Conservation (phyloP, 108 stramenopile species). For the Fistulifera pelliculosa region DNA sequence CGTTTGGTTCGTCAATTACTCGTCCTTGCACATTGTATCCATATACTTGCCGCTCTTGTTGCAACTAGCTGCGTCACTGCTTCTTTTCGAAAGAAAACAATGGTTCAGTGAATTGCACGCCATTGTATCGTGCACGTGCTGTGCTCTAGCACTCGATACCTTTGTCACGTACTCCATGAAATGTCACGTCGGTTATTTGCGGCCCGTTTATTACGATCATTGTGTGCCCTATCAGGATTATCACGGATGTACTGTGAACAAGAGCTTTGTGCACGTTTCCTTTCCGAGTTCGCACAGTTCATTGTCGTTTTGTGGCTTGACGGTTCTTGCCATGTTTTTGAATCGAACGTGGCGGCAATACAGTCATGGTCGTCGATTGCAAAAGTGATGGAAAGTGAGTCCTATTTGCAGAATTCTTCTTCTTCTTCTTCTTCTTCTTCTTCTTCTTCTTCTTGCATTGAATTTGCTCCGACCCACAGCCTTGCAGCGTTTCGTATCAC, state of each 20-base stretch:
- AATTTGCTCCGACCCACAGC: background rate
- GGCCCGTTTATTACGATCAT: slow-evolving; percentile 42
- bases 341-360: slow-evolving; percentile 3
- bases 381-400: background rate
- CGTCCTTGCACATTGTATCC: background rate
- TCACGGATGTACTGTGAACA: slow-evolving; percentile 15
- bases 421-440: too few species aligned
- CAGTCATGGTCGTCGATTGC: background rate
- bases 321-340: slow-evolving; percentile 31
- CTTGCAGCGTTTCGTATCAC: slow-evolving; percentile 6
- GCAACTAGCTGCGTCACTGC: background rate
- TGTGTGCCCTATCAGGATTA: slow-evolving; percentile 36
- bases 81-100: background rate
- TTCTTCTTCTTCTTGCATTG: too few species aligned
- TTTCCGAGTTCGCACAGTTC: slow-evolving; percentile 52
- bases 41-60: background rate
- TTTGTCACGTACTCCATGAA: slow-evolving; percentile 30
- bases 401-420: background rate
- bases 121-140: slow-evolving; percentile 23
- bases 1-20: too few species aligned
- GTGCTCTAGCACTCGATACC: slow-evolving; percentile 21
- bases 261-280: slow-evolving; percentile 23
- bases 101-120: slow-evolving; percentile 16
- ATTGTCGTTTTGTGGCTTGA: slow-evolving; percentile 33
- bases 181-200: slow-evolving; percentile 40